These are phyloP conservation scores for Kalaharituber pfeilii DNA, from an alignment of 2,329 filamentous ascomycete species.

Conservation along the genomic window DNA sequence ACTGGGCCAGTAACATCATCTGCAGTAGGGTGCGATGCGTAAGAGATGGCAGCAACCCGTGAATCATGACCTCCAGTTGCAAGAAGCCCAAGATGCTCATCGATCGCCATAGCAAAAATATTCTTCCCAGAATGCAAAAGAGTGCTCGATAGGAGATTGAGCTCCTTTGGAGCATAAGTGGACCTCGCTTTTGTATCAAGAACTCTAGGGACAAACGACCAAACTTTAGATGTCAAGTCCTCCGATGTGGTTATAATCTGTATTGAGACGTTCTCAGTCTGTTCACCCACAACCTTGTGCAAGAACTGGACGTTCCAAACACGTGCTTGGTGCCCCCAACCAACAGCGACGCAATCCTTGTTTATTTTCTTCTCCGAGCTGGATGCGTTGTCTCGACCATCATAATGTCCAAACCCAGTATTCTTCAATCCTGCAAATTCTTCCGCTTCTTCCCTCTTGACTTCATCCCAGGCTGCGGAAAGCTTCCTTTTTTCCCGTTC, in stretches of 20 bases:
- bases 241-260: slow-evolving; percentile 16
- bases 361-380: slow-evolving; percentile 1
- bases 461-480: neutral
- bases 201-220: slow-evolving; percentile 13
- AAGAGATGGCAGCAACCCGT: slow-evolving; percentile 28
- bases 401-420: slow-evolving; percentile 47
- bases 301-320: slow-evolving; percentile 76
- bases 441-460: neutral
- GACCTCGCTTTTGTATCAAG: neutral
- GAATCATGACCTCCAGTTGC: slow-evolving; percentile 79
- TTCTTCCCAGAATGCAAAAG: slow-evolving; percentile 50
- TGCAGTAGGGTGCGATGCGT: too few species aligned
- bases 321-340: slow-evolving; percentile 72
- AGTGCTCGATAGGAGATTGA: neutral
- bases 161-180: neutral
- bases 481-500: slow-evolving; percentile 1
- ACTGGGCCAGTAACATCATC: neutral
- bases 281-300: neutral
- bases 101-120: slow-evolving; percentile 55
- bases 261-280: slow-evolving; percentile 12
- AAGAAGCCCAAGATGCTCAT: slow-evolving; percentile 30
- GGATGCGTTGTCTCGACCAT: slow-evolving; percentile 25
- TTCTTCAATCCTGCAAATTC: too few species aligned
- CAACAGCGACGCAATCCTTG: slow-evolving; percentile 36
- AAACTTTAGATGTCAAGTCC: slow-evolving; percentile 20